Base-by-base conservation (phyloP, 1,139 yeast genomes). In the Sugiyamaella paludigena region DNA sequence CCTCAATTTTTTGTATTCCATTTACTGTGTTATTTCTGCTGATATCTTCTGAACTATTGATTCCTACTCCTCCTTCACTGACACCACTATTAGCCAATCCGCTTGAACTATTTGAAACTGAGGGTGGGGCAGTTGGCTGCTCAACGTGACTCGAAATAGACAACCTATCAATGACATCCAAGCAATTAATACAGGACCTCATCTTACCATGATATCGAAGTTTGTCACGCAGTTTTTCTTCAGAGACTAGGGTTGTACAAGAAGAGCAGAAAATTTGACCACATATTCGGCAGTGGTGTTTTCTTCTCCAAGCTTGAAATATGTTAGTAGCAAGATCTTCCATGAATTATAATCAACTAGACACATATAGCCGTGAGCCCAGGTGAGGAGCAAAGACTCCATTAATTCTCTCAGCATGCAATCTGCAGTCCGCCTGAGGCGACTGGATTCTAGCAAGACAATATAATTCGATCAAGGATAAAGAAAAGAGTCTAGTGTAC, bases 221-320 rank as follows among this genome's bases (percentile, higher is more conserved):
- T 60, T 81, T 81, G 36, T 79, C 81, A 33, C 78, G 77, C 62
- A 88, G 88, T 24, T 36, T 43, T 4, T 49, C 47, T 36, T 95
- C 95, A 2, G 88, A 78, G 10, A 89, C 81, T 56, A 88, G 77
- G 2, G 80, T 70, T 0, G 97, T 89, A 66, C 98, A 92, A n/a
- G 78, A 77, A 30, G 87, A 78, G 66, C 98, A 92, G 62, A 89
- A 92, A 37, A 92, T 92, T 65, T 91, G 97, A 2, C 98, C 98
- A 68, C 98, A 92, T 45, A 91, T 83, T 44, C 98, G 73, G 63
- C 98, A 92, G 66, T 92, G 98, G 65, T 92, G 98, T 58, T 87
- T 87, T 57, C 98, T 75, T 62, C 97, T 72, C 68, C 91, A 92
- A 0, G 84, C 64, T 55, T 38, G 15, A 41, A 19, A 15, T 10